Evolutionary conservation across 495 filamentous ascomycete genomes (phyloP).

Genomic region (Tuber umbilicatum): DNA sequence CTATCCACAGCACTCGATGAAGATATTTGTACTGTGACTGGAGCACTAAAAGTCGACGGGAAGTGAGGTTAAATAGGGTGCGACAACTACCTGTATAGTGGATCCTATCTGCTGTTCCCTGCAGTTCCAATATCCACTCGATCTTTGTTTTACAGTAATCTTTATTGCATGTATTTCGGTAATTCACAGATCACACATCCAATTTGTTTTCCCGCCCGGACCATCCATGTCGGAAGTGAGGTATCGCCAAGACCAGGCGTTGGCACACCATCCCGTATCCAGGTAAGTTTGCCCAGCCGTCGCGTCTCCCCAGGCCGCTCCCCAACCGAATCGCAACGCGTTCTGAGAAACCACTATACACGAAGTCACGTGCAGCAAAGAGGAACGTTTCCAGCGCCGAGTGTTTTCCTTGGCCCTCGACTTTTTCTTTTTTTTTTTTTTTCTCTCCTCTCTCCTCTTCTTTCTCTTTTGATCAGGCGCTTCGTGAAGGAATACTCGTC

Average conservation of each 20-base stretch:
- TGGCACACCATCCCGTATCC: constrained; percentile 2
- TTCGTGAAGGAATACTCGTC: constrained; percentile 1
- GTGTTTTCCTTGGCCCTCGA: not conserved
- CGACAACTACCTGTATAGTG: not conserved
- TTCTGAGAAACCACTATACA: not conserved
- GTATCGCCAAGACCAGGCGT: not conserved
- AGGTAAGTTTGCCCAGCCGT: constrained; percentile 4
- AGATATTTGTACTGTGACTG: not conserved
- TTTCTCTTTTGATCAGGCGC: not conserved
- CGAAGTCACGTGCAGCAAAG: not conserved
- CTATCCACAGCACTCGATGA: not conserved
- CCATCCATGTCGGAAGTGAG: not conserved
- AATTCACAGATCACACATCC: not conserved
- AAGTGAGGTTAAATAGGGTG: not conserved
- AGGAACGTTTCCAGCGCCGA: not conserved
- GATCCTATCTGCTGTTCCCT: not conserved
- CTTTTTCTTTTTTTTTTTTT: not conserved
- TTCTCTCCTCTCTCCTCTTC: not conserved
- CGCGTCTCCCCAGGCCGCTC: not conserved
- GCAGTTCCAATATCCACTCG: not conserved
- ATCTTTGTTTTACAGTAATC: not conserved
- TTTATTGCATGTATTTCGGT: not conserved
- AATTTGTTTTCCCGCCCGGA: not conserved
- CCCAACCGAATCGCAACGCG: not conserved
- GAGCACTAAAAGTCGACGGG: not conserved